Conservation (phyloP, 129 eudicot genomes). For the Centrapalus pauciflorus region DNA sequence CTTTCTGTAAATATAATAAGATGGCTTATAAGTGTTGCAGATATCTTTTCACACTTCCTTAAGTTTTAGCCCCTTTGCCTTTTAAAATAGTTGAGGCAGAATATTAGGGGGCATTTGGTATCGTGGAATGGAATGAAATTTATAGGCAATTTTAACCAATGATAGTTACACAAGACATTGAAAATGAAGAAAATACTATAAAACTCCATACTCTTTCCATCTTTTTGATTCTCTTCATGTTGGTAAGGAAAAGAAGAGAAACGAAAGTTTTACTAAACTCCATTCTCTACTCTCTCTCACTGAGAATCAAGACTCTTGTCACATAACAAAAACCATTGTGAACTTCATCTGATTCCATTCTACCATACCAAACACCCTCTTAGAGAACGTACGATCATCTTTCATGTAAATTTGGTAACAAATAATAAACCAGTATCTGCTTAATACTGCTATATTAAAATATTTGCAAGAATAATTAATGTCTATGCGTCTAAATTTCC, state of each 20-base stretch:
- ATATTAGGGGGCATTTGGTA: neutral
- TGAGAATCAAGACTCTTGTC: too few species aligned
- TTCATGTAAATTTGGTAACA: neutral
- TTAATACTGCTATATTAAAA: neutral
- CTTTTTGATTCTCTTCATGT: too few species aligned
- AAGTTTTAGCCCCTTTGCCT: constrained; percentile 12
- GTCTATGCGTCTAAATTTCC: neutral
- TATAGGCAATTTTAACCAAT: too few species aligned
- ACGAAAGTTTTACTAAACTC: neutral
- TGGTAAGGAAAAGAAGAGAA: neutral
- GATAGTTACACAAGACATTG: too few species aligned
- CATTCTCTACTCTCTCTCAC: too few species aligned
- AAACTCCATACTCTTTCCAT: too few species aligned
- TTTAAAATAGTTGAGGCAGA: neutral
- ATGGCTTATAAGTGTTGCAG: neutral
- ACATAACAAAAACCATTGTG: too few species aligned
- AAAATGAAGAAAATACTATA: neutral
- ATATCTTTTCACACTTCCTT: neutral
- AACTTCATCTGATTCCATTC: too few species aligned
- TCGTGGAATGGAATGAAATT: too few species aligned
- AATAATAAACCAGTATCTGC: neutral
- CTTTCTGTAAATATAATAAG: too few species aligned
- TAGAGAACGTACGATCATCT: neutral
- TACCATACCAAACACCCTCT: too few species aligned
- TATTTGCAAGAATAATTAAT: neutral